A percentile compares a stretch with the other conserved stretches of the same genome.
phyloP scores from a whole-genome alignment of 2,329 filamentous ascomycete genomes.

The Triangularia verruculosa region DNA sequence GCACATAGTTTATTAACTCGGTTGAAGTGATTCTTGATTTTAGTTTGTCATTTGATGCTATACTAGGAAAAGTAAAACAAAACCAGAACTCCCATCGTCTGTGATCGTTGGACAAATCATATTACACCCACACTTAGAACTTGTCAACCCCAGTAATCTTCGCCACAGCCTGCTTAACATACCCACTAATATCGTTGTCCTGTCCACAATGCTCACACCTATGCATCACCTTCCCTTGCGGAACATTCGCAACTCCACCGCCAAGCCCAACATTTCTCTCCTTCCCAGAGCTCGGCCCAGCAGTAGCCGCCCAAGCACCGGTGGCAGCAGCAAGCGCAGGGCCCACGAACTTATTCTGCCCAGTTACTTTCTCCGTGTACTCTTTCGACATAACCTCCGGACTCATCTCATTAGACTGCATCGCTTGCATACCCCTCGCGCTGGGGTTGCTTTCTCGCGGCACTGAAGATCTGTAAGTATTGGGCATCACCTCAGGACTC shows the following conservation, averaged over 20 bases:
- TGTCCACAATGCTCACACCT: conserved; percentile 24
- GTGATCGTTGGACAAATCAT: too few relatives aligned
- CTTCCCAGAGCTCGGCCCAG: neutral
- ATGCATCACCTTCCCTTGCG: conserved; percentile 15
- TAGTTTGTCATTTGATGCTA: too few relatives aligned
- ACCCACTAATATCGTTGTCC: conserved; percentile 25
- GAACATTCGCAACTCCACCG: neutral
- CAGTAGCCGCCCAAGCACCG: conserved; percentile 18
- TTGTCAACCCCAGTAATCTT: neutral
- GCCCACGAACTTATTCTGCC: neutral
- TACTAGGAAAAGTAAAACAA: too few relatives aligned
- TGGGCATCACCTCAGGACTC: conserved; percentile 3
- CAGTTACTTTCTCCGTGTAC: neutral
- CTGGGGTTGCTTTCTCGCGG: neutral
- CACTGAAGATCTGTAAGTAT: neutral
- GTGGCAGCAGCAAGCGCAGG: conserved; percentile 22
- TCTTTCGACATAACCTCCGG: conserved; percentile 15
- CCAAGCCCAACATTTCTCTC: neutral
- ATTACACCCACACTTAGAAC: neutral
- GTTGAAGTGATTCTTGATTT: too few relatives aligned
- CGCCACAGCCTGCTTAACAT: conserved; percentile 7
- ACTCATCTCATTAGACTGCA: conserved; percentile 5
- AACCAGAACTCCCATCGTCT: too few relatives aligned
- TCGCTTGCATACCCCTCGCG: neutral
- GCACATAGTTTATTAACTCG: too few relatives aligned